These are phyloP conservation scores for Paecilomyces variotii DNA, from an alignment of 2,329 filamentous ascomycete genomes.

Conservation along the genomic window DNA sequence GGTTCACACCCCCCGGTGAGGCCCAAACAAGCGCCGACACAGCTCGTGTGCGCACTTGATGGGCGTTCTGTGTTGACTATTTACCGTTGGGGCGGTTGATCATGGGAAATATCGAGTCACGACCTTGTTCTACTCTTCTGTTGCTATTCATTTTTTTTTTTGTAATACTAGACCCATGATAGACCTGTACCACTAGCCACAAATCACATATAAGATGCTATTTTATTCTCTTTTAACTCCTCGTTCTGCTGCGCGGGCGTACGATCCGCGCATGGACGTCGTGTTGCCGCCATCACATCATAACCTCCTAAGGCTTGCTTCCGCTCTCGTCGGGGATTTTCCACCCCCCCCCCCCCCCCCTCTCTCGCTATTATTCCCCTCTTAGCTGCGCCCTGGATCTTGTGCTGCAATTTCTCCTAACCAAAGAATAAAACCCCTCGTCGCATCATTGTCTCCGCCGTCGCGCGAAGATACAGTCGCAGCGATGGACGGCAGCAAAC, in stretches of 20 bases:
- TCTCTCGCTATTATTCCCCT: not conserved
- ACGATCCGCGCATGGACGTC: not conserved
- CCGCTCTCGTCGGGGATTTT: not conserved
- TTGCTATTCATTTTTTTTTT: not conserved
- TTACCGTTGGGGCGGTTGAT: conserved; percentile 2
- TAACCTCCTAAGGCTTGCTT: not conserved
- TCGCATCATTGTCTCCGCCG: not conserved
- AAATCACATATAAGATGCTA: not conserved
- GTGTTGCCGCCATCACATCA: not conserved
- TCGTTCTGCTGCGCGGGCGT: not conserved
- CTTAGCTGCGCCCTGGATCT: not conserved
- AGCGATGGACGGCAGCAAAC: not conserved
- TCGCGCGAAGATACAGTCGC: not conserved
- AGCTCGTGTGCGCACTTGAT: conserved; percentile 34
- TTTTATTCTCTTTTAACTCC: not conserved
- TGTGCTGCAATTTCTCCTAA: not conserved
- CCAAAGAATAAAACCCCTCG: not conserved
- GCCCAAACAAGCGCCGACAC: conserved; percentile 26
- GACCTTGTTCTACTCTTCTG: not conserved
- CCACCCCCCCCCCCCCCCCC: not conserved
- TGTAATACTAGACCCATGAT: conserved; percentile 2
- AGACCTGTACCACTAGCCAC: conserved; percentile 1
- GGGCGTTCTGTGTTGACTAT: not conserved
- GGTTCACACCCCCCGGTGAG: conserved; percentile 37
- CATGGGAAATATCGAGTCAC: not conserved